Evolutionary conservation across 148 eudicot species (phyloP).

Genomic region (Simmondsia chinensis): DNA sequence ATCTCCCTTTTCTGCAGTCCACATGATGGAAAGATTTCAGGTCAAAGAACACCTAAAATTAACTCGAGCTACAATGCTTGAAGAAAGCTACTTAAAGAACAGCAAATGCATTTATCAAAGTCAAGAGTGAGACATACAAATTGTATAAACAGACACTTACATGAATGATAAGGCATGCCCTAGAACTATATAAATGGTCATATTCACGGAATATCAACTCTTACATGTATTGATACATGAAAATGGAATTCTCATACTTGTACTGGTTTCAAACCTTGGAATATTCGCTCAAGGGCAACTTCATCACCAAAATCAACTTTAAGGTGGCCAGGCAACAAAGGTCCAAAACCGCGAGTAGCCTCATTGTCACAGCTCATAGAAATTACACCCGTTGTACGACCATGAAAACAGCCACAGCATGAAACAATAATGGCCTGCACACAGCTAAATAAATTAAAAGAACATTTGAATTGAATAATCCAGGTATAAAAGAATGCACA

Average conservation of each 20-base stretch:
- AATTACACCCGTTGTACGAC: constrained; percentile 82
- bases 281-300: constrained; percentile 67
- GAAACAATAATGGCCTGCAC: constrained; percentile 91
- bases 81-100: neutral
- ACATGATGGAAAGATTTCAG: constrained; percentile 5
- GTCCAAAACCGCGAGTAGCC: constrained; percentile 91
- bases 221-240: too few relatives aligned
- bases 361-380: constrained; percentile 99
- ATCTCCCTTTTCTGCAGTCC: constrained; percentile 71
- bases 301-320: constrained; percentile 96
- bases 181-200: too few relatives aligned
- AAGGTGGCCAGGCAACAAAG: constrained; percentile 73
- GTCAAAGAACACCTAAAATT: neutral
- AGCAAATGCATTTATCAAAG: too few relatives aligned
- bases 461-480: neutral
- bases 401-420: constrained; percentile 98
- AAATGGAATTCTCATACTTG: constrained; percentile 3
- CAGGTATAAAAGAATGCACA: too few relatives aligned
- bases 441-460: neutral
- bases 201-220: too few relatives aligned
- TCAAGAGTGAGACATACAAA: too few relatives aligned
- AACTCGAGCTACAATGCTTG: neutral
- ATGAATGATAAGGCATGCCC: neutral
- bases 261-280: constrained; percentile 76
- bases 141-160: neutral